phyloP scores from a whole-genome alignment of 495 filamentous ascomycete species.

The Penicillium paradoxum region DNA sequence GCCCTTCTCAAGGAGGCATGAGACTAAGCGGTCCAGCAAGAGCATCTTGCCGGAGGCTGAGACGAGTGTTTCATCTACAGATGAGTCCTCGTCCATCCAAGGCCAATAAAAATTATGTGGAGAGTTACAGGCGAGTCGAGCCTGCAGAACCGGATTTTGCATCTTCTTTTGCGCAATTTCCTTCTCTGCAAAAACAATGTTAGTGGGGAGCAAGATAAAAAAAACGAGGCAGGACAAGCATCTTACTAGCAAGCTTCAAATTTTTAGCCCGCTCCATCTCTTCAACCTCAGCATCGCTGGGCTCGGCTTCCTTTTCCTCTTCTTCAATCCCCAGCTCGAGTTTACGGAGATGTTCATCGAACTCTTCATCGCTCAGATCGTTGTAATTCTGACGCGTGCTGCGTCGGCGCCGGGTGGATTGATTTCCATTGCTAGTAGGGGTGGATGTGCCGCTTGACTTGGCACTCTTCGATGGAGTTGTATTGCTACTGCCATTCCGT shows the following conservation, averaged over 20 bases:
- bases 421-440: slow-evolving; percentile 48
- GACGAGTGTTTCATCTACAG: slow-evolving; percentile 71
- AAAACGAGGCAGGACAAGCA: background rate
- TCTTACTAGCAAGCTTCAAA: slow-evolving; percentile 72
- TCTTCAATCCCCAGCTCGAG: slow-evolving; percentile 51
- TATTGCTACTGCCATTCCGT: slow-evolving; percentile 33
- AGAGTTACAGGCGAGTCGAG: slow-evolving; percentile 85
- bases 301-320: slow-evolving; percentile 51
- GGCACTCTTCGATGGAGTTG: slow-evolving; percentile 58
- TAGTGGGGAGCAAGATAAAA: slow-evolving; percentile 4
- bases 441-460: slow-evolving; percentile 70
- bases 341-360: slow-evolving; percentile 62
- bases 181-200: slow-evolving; percentile 48
- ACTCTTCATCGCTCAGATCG: slow-evolving; percentile 69
- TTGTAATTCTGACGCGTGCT: slow-evolving; percentile 59
- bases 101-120: slow-evolving; percentile 98
- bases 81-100: slow-evolving; percentile 52
- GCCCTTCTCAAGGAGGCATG: slow-evolving; percentile 63
- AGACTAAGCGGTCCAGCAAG: slow-evolving; percentile 79
- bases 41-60: slow-evolving; percentile 93
- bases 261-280: slow-evolving; percentile 66
- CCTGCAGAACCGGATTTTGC: slow-evolving; percentile 90
- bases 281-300: slow-evolving; percentile 48
- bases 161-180: slow-evolving; percentile 90
- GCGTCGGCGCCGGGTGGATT: slow-evolving; percentile 40